Conservation (phyloP, 371 early-diverging fungal genomes). For the Dentiscutata heterogama region DNA sequence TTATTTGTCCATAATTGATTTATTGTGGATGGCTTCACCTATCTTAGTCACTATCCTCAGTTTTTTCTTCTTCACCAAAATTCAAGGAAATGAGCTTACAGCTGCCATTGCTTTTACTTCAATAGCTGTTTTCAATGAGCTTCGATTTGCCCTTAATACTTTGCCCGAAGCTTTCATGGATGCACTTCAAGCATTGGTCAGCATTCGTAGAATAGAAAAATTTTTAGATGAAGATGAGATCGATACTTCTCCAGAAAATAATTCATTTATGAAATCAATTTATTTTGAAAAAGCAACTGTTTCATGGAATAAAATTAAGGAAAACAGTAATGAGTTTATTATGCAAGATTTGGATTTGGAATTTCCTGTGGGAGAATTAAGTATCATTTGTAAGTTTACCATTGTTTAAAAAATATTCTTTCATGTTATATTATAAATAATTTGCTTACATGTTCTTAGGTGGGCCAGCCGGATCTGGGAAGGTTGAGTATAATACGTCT, state of each 20-base stretch:
- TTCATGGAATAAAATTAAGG: constrained; percentile 59
- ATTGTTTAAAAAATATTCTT: neutral
- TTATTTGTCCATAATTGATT: constrained; percentile 1
- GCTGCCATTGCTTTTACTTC: constrained; percentile 72
- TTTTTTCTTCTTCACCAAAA: constrained; percentile 65
- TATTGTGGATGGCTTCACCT: constrained; percentile 63
- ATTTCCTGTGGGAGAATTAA: constrained; percentile 70
- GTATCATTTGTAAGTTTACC: constrained; percentile 55
- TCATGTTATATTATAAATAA: neutral
- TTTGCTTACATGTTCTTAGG: constrained; percentile 41
- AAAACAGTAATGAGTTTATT: constrained; percentile 55
- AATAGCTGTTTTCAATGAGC: constrained; percentile 64
- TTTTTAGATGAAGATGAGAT: constrained; percentile 70
- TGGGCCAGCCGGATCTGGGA: constrained; percentile 74
- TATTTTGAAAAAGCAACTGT: constrained; percentile 62
- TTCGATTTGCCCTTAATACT: constrained; percentile 65
- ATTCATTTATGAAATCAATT: constrained; percentile 46
- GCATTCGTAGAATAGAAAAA: constrained; percentile 64
- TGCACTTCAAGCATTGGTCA: constrained; percentile 59
- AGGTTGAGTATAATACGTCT: neutral
- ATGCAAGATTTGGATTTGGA: constrained; percentile 59
- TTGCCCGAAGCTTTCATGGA: constrained; percentile 69
- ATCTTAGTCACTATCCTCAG: constrained; percentile 64
- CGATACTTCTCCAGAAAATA: constrained; percentile 48
- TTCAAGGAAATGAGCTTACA: constrained; percentile 65